phyloP scores from a whole-genome alignment of 805 yeast species.

The Ogataea thermomethanolica region DNA sequence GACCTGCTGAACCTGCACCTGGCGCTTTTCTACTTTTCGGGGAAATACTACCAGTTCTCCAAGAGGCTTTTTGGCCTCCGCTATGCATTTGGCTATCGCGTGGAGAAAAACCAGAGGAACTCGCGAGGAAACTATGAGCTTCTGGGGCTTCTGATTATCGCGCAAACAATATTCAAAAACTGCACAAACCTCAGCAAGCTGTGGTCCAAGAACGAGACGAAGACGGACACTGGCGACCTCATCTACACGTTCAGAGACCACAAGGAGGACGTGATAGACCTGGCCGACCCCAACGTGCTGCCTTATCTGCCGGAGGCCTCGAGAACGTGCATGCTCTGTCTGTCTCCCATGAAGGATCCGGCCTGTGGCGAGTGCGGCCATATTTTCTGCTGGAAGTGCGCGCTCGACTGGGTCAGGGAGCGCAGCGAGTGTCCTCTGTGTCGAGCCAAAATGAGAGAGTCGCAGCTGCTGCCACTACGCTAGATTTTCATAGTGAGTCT shows the following conservation, averaged over 20 bases:
- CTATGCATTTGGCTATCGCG: conserved; percentile 68
- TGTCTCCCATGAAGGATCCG: conserved; percentile 77
- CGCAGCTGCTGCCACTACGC: conserved; percentile 57
- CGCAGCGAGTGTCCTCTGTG: conserved; percentile 90
- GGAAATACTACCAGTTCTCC: conserved; percentile 73
- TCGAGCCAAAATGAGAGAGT: conserved; percentile 62
- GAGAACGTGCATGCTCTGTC: conserved; percentile 80
- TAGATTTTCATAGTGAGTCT: conserved; percentile 16
- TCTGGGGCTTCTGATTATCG: conserved; percentile 59
- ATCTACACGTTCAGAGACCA: conserved; percentile 17
- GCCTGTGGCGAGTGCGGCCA: conserved; percentile 90
- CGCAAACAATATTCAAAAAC: conserved; percentile 49
- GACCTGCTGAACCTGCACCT: conserved; percentile 67
- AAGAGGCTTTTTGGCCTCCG: conserved; percentile 78
- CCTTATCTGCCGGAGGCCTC: conserved; percentile 70
- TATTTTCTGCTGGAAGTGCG: conserved; percentile 87
- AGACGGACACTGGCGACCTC: conserved; percentile 12
- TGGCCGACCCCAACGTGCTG: conserved; percentile 53
- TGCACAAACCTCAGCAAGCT: conserved; percentile 30
- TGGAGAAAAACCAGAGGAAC: conserved; percentile 39
- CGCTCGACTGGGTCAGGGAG: conserved; percentile 85
- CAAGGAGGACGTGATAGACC: conserved; percentile 37
- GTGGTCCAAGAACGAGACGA: conserved; percentile 1
- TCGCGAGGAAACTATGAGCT: conserved; percentile 66
- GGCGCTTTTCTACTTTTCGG: conserved; percentile 78